Base-by-base conservation (phyloP, 139 green algal species). In the Chlamydomonas eustigma region DNA sequence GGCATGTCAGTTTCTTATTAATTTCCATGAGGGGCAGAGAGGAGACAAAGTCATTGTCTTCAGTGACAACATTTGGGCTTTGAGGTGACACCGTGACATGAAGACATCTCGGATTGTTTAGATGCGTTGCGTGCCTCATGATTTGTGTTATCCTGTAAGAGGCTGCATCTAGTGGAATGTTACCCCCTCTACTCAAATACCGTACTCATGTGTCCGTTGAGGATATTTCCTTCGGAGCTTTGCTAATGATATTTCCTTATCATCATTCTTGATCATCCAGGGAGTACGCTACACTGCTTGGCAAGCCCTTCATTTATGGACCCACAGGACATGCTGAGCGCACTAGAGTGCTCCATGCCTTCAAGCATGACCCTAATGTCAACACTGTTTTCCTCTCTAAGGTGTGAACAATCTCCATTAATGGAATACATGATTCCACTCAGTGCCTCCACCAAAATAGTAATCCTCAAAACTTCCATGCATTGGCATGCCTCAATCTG, bases 331-430 rank as follows among this genome's bases (percentile, higher is more conserved):
- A 97, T 76, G 64, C 78, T 3, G 96, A 99, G 84, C 88, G 96
- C 76, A 98, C 94, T 1, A 86, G 88, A 39, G 91, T 99, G 51
- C 88, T 99, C 58, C 85, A 94, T 76, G 85, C 86, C 25, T 99
- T 99, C 87, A 98, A 98, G 82, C 87, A 93, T 82, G 89, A 85
- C 84, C 82, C 90, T 25, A 78, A 91, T 72, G 73, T 99, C 73
- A 99, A 98, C 91, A 98, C 95, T 1, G 86, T 99, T 30, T 99
- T 99, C 86, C 90, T 99, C 32, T 97, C 92, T n/a, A 99, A 98
- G 88, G 92, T 97, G 58, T 25, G 78, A 12, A 39, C 50, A 28
- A 32, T 34, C 3, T 24, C n/a, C n/a, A n/a, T n/a, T n/a, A n/a
- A n/a, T n/a, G n/a, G n/a, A n/a, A n/a, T n/a, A n/a, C n/a, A n/a